Percentiles rank a stretch among this genome's conserved stretches.
Conservation (phyloP, 257 asterid genomes). For the Henckelia pumila region DNA sequence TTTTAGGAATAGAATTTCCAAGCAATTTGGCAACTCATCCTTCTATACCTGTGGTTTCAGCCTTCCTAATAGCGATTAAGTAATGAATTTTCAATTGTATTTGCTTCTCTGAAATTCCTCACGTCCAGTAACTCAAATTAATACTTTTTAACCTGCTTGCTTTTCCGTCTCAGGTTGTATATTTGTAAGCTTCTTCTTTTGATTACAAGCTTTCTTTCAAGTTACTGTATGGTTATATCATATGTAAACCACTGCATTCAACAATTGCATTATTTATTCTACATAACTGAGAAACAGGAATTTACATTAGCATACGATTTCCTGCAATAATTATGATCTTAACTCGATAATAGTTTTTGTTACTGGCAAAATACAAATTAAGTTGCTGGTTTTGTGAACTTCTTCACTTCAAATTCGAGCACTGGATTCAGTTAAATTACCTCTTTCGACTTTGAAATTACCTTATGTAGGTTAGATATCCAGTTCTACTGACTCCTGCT, state of each 20-base stretch:
- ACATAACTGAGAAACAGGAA: neutral
- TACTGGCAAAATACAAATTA: conserved; percentile 11
- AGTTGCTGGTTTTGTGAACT: conserved; percentile 24
- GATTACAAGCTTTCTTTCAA: neutral
- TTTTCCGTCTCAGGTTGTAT: conserved; percentile 6
- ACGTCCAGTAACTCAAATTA: neutral
- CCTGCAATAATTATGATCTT: neutral
- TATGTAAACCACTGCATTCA: neutral
- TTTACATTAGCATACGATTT: neutral
- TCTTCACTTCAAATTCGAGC: conserved; percentile 7
- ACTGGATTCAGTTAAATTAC: conserved; percentile 5
- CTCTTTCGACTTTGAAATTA: conserved; percentile 17
- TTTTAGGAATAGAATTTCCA: neutral
- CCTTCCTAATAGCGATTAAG: neutral
- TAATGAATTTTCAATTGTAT: neutral
- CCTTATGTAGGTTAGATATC: conserved; percentile 82
- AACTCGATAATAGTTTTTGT: neutral
- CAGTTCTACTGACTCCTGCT: conserved; percentile 91
- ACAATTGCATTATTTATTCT: neutral
- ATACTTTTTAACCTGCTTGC: neutral
- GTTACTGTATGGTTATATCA: neutral
- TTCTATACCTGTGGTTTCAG: neutral
- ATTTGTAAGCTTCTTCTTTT: neutral
- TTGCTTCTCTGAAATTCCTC: neutral
- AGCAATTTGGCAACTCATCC: neutral